Evolutionary conservation across 225 moss, liverwort and hornwort species (phyloP).

Genomic region (Marchantia paleacea): DNA sequence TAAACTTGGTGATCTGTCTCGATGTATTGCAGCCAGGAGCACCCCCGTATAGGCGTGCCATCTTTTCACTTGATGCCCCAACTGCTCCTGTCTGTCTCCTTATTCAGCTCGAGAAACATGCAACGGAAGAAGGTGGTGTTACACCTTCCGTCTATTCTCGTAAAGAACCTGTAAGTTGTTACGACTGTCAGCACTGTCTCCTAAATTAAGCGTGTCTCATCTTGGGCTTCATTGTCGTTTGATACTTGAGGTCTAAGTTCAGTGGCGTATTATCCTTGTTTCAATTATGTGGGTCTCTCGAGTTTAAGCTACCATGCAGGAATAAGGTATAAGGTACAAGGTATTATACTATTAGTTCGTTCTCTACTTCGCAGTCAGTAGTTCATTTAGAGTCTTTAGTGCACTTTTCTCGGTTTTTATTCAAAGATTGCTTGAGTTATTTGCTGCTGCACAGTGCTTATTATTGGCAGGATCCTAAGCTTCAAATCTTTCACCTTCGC

Average conservation of each 20-base stretch:
- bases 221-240: too few relatives aligned
- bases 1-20: too few relatives aligned
- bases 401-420: not conserved
- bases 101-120: conserved; percentile 96
- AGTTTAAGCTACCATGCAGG: not conserved
- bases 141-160: conserved; percentile 90
- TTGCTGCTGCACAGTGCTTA: not conserved
- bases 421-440: not conserved
- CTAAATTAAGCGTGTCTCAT: too few relatives aligned
- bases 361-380: not conserved
- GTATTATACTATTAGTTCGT: too few relatives aligned
- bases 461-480: too few relatives aligned
- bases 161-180: conserved; percentile 85
- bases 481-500: not conserved
- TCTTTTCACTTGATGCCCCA: conserved; percentile 82
- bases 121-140: conserved; percentile 95
- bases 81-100: conserved; percentile 78
- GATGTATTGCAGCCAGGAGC: conserved; percentile 27
- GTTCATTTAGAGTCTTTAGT: not conserved
- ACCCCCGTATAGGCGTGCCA: conserved; percentile 59
- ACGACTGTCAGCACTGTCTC: not conserved
- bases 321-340: too few relatives aligned
- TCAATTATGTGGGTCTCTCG: not conserved
- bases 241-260: too few relatives aligned
- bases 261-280: too few relatives aligned